Evolutionary conservation across 164 flowering plant species (phyloP), one percentile per base, ranked within the genome.

Genomic region (Euptelea pleiosperma): DNA sequence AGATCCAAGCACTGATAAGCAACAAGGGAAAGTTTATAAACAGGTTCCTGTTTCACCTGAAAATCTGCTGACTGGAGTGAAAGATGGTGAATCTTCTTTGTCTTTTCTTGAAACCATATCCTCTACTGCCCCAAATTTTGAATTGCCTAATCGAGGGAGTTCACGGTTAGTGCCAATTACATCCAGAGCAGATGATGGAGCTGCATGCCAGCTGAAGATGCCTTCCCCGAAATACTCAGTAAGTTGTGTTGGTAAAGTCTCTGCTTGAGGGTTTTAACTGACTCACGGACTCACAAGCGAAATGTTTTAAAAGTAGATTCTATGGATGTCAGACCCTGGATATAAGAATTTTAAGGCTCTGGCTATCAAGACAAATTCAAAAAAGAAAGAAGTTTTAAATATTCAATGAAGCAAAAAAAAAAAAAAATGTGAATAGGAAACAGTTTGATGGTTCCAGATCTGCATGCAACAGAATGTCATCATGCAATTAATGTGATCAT

Each of bases 221-320:
- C 49, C 50, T 55, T 61, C 69, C 10, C 41, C 66, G 11, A 63
- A 62, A 43, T 66, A 70, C 52, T 31, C 58, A 14, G 87, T 79
- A 71, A 68, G 77, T 71, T 42, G 36, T 48, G 34, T 46, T 50
- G 12, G 33, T 52, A 30, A 16, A 14, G 44, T 7, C 48, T 35
- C 2, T 34, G 6, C 14, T 45, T 24, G 19, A 24, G 25, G 22
- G n/a, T 33, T 36, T 40, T 21, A n/a, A n/a, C n/a, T n/a, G n/a
- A n/a, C n/a, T n/a, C n/a, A n/a, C n/a, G n/a, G n/a, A n/a, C n/a
- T n/a, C n/a, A n/a, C n/a, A n/a, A n/a, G n/a, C n/a, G n/a, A n/a
- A n/a, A n/a, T n/a, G n/a, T n/a, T n/a, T n/a, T n/a, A n/a, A n/a
- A n/a, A n/a, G n/a, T n/a, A n/a, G n/a, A n/a, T n/a, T n/a, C n/a